Evolutionary conservation across 352 stramenopile species (phyloP).

Genomic region (Peronospora destructor): DNA sequence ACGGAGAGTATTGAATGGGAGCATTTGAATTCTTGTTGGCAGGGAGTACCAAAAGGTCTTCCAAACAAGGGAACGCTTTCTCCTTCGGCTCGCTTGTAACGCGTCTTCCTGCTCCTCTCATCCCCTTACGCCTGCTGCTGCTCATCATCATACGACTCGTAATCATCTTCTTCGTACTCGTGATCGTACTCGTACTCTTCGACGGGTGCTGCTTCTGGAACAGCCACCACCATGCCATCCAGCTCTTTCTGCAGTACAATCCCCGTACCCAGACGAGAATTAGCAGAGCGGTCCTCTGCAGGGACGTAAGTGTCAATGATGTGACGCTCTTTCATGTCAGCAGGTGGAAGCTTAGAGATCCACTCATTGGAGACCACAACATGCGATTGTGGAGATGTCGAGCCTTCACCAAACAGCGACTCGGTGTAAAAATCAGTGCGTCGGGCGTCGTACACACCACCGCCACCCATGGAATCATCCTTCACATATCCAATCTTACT

Average conservation of each 20-base stretch:
- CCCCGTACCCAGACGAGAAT: slow-evolving; percentile 82
- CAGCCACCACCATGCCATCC: slow-evolving; percentile 82
- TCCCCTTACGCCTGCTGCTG: slow-evolving; percentile 37
- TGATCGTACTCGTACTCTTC: slow-evolving; percentile 83
- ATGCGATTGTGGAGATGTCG: slow-evolving; percentile 77
- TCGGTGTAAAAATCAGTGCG: slow-evolving; percentile 82
- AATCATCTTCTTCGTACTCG: slow-evolving; percentile 80
- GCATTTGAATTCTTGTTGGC: slow-evolving; percentile 62
- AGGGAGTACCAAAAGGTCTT: slow-evolving; percentile 40
- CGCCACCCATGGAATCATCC: slow-evolving; percentile 81
- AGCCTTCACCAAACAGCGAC: slow-evolving; percentile 82
- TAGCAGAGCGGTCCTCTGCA: slow-evolving; percentile 67
- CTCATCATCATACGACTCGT: slow-evolving; percentile 66
- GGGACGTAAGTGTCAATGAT: slow-evolving; percentile 76
- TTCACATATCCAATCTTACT: slow-evolving; percentile 68
- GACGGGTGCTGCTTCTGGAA: slow-evolving; percentile 76
- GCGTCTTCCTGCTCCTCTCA: neutral
- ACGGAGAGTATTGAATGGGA: slow-evolving; percentile 27
- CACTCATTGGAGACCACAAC: slow-evolving; percentile 86
- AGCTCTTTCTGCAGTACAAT: slow-evolving; percentile 83
- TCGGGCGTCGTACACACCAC: slow-evolving; percentile 52
- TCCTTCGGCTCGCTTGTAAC: slow-evolving; percentile 2
- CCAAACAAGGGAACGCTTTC: neutral
- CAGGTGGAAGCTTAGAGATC: slow-evolving; percentile 63
- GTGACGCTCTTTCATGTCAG: slow-evolving; percentile 69